Evolutionary conservation across 129 eudicot genomes (phyloP).

Genomic region (Centella asiatica): DNA sequence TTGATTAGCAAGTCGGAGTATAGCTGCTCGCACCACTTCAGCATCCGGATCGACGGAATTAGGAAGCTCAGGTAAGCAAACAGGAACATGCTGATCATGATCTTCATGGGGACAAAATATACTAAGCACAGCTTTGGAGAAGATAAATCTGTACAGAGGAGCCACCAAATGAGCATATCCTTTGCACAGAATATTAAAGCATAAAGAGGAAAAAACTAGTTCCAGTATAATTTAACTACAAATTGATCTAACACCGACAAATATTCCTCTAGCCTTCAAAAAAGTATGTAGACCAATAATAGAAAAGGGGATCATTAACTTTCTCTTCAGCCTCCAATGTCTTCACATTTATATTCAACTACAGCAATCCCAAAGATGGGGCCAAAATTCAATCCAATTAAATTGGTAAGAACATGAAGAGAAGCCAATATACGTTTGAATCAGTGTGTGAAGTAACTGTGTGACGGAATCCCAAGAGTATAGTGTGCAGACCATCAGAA

Average conservation of each 20-base stretch:
- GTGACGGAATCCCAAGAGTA: too few species aligned
- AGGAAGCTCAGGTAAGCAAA: constrained; percentile 73
- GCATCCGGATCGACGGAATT: constrained; percentile 53
- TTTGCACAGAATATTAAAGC: not conserved
- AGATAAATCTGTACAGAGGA: constrained; percentile 62
- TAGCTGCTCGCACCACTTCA: constrained; percentile 52
- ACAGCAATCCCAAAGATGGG: not conserved
- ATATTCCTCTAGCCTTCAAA: not conserved
- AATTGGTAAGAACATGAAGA: not conserved
- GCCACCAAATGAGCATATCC: constrained; percentile 15
- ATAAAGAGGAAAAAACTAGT: not conserved
- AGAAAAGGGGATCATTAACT: not conserved
- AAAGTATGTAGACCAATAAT: not conserved
- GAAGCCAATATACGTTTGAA: not conserved
- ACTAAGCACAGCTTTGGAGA: constrained; percentile 75
- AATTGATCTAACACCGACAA: not conserved
- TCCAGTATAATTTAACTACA: not conserved
- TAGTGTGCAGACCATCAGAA: too few species aligned
- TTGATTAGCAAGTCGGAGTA: constrained; percentile 55
- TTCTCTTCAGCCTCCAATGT: not conserved
- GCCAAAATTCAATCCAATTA: not conserved
- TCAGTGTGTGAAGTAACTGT: too few species aligned
- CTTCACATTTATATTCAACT: not conserved
- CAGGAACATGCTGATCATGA: constrained; percentile 45
- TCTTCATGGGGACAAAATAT: constrained; percentile 36